Conservation (phyloP, 805 yeast species). For the Pichia nanzhaoensis region DNA sequence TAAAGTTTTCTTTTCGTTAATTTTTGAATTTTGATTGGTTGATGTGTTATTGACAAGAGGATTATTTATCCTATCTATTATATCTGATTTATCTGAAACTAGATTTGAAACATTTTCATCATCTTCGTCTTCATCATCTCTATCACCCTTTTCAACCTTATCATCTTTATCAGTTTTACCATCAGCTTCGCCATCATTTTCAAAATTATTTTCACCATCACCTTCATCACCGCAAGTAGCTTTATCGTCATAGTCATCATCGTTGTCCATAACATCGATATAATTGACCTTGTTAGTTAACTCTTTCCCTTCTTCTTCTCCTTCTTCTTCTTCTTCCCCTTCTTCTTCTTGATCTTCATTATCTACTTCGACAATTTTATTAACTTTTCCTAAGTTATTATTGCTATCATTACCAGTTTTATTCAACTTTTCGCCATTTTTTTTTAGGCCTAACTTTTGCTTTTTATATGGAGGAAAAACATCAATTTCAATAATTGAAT, state of each 20-base stretch:
- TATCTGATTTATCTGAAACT: constrained; percentile 8
- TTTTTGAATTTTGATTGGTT: not conserved
- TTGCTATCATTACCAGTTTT: not conserved
- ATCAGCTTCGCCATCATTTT: not conserved
- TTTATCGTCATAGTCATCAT: not conserved
- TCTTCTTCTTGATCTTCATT: too few relatives aligned
- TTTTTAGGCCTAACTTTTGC: not conserved
- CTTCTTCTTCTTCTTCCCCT: too few relatives aligned
- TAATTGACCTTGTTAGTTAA: too few relatives aligned
- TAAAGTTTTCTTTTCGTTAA: not conserved
- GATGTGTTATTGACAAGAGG: not conserved
- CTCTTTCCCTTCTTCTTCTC: too few relatives aligned
- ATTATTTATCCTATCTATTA: constrained; percentile 7
- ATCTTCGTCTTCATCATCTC: not conserved
- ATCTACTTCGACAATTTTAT: too few relatives aligned
- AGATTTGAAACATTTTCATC: not conserved
- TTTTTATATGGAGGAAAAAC: not conserved
- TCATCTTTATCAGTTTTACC: not conserved
- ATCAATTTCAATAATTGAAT: not conserved
- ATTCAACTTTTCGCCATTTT: not conserved
- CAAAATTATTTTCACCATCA: not conserved
- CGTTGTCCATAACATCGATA: too few relatives aligned
- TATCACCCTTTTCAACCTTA: not conserved
- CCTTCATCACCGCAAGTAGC: not conserved
- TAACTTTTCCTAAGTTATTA: not conserved